Percentiles rank a stretch among this genome's conserved stretches.
Conservation (phyloP, 1,139 yeast genomes). For the Blastobotrys malaysiensis region DNA sequence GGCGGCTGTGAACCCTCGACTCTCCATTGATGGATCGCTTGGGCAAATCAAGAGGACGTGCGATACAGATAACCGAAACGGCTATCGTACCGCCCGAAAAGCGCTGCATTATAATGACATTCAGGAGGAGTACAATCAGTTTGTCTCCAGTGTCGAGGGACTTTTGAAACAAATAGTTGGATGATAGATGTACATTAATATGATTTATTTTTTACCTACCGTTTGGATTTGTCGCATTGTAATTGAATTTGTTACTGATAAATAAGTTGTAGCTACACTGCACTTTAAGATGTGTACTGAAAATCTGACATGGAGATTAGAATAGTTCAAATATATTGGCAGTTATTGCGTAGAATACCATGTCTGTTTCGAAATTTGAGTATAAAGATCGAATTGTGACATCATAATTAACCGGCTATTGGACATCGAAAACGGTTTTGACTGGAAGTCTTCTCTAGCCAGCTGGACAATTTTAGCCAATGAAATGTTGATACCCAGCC, state of each 20-base stretch:
- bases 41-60: conserved; percentile 6
- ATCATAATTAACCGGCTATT: not conserved
- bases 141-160: conserved; percentile 10
- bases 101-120: conserved; percentile 20
- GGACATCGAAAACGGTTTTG: not conserved
- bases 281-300: too few species aligned
- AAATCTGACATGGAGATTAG: too few species aligned
- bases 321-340: too few species aligned
- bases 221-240: too few species aligned
- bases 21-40: conserved; percentile 4
- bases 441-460: not conserved
- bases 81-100: conserved; percentile 14
- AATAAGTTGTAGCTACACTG: too few species aligned
- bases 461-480: not conserved
- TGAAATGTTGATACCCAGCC: not conserved
- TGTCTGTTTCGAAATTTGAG: too few species aligned
- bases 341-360: too few species aligned
- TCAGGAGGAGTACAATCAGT: conserved; percentile 16
- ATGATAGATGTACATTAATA: not conserved
- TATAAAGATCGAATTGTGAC: not conserved
- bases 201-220: not conserved
- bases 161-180: conserved; percentile 4
- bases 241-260: too few species aligned
- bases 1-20: conserved; percentile 13
- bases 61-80: conserved; percentile 5